These are phyloP conservation scores for Stenogyne calaminthoides DNA, from an alignment of 305 asterid genomes.

Conservation along the genomic window DNA sequence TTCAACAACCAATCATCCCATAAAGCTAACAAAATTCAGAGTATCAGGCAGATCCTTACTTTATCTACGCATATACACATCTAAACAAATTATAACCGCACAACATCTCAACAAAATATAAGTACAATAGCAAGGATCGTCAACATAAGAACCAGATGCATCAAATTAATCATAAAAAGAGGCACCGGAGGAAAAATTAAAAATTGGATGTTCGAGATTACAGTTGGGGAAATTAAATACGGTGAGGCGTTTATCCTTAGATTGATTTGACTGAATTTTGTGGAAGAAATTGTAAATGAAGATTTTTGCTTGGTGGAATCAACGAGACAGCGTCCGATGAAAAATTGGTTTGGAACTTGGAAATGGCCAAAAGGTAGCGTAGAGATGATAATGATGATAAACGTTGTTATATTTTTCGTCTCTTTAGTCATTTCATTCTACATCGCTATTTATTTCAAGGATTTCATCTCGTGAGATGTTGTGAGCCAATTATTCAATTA, in stretches of 20 bases:
- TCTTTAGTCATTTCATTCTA: background rate
- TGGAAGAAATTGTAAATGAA: background rate
- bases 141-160: constrained; percentile 11
- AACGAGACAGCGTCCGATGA: constrained; percentile 2
- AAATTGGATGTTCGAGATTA: constrained; percentile 45
- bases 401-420: background rate
- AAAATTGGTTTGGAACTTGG: background rate
- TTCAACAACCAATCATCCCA: background rate
- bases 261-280: constrained; percentile 29
- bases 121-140: background rate
- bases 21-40: background rate
- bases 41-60: background rate
- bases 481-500: no score
- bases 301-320: constrained; percentile 20
- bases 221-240: constrained; percentile 41
- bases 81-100: background rate
- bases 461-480: no score
- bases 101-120: background rate
- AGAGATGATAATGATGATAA: background rate
- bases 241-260: constrained; percentile 39
- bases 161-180: constrained; percentile 14
- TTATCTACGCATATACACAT: background rate
- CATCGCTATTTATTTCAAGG: background rate
- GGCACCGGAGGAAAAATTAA: background rate
- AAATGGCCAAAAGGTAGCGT: background rate